Evolutionary conservation across 768 basidiomycete species (phyloP).

Genomic region (Baorangia bicolor): DNA sequence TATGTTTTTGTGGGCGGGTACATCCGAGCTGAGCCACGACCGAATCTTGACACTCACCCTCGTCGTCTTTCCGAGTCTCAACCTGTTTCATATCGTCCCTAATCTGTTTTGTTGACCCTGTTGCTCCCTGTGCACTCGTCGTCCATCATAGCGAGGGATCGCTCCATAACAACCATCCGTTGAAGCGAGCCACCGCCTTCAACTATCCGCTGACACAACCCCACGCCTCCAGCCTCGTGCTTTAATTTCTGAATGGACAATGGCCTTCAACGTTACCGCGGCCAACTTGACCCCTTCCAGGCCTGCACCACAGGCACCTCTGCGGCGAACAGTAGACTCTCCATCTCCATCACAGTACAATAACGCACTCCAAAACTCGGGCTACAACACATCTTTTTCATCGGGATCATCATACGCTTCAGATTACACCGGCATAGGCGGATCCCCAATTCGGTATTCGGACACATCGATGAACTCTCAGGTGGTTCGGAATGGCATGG

Average conservation of each 20-base stretch:
- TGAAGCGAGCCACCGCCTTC: not conserved
- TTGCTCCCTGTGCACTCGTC: not conserved
- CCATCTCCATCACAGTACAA: conserved; percentile 31
- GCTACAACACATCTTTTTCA: conserved; percentile 61
- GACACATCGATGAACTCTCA: conserved; percentile 37
- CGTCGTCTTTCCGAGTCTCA: not conserved
- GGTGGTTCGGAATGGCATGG: conserved; percentile 67
- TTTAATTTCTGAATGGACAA: conserved; percentile 25
- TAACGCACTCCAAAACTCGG: conserved; percentile 48
- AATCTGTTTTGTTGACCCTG: not conserved
- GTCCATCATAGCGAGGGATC: conserved; percentile 5
- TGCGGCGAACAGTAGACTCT: conserved; percentile 44
- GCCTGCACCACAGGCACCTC: conserved; percentile 72
- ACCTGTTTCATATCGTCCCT: not conserved
- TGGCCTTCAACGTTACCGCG: conserved; percentile 51
- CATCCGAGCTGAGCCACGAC: conserved; percentile 26
- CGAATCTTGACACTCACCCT: not conserved
- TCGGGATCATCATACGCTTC: conserved; percentile 59
- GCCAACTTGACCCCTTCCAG: conserved; percentile 73
- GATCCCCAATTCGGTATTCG: conserved; percentile 61
- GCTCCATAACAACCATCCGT: not conserved
- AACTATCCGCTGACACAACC: not conserved
- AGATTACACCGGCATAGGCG: conserved; percentile 81
- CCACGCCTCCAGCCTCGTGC: conserved; percentile 12
- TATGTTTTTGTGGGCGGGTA: conserved; percentile 27